These are phyloP conservation scores for Pseudogymnoascus sp. DNA, from an alignment of 2,329 filamentous ascomycete genomes.

Conservation along the genomic window DNA sequence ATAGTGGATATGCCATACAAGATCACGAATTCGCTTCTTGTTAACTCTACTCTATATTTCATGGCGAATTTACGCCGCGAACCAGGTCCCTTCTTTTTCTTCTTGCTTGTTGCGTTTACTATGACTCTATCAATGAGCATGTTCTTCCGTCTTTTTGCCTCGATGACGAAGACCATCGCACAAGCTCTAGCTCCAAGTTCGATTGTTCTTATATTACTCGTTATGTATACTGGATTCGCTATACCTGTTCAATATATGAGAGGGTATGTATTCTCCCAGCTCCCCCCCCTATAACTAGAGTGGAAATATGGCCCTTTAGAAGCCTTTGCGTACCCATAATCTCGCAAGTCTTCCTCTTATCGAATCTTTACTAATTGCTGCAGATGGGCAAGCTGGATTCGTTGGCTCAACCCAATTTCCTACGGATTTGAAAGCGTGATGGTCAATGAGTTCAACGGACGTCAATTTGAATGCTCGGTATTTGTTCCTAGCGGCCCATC, in stretches of 20 bases:
- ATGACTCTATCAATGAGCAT: constrained; percentile 56
- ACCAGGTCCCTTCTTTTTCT: constrained; percentile 64
- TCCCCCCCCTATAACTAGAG: background rate
- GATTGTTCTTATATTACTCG: constrained; percentile 52
- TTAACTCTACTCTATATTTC: constrained; percentile 76
- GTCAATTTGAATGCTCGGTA: constrained; percentile 43
- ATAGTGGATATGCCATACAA: constrained; percentile 77
- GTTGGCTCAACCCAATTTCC: constrained; percentile 57
- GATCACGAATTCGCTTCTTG: constrained; percentile 58
- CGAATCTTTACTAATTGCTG: constrained; percentile 51
- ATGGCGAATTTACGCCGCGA: constrained; percentile 58
- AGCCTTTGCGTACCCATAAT: constrained; percentile 52
- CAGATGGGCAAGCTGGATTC: constrained; percentile 54
- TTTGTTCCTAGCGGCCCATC: constrained; percentile 40
- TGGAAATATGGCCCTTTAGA: constrained; percentile 36
- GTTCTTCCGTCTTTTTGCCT: constrained; percentile 74
- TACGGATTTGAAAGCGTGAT: constrained; percentile 62
- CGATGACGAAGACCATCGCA: constrained; percentile 62
- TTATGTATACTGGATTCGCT: constrained; percentile 45
- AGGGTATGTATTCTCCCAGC: background rate
- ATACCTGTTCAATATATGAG: constrained; percentile 25
- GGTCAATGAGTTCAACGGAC: constrained; percentile 59
- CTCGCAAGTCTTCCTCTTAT: constrained; percentile 42
- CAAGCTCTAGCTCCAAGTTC: constrained; percentile 52
- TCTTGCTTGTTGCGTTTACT: constrained; percentile 34